Base-by-base conservation (phyloP, 371 early-diverging fungal species). In the Sporodiniella umbellata region DNA sequence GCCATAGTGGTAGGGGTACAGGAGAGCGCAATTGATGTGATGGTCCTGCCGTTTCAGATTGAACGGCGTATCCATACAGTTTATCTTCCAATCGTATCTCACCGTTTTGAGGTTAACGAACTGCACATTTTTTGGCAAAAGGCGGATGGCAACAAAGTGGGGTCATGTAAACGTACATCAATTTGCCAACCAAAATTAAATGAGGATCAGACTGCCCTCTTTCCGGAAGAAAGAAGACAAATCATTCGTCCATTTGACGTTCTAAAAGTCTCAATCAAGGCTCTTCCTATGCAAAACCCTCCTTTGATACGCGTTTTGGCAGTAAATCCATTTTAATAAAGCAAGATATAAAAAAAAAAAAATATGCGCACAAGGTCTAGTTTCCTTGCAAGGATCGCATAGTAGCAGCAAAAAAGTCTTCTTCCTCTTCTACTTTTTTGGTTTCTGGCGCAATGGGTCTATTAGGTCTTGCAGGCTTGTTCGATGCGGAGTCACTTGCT, bases 291-390 rank as follows among this genome's bases (percentile, higher is more conserved):
- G 19, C 68, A 79, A 31, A 85, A 78, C 17, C 88, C 88, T 6
- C 86, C 87, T 23, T 73, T 84, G 42, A 79, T 86, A 53, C 82
- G 84, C 59, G 71, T 87, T 21, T 64, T 80, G 47, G 81, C 87
- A 12, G 77, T 80, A 39, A 81, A 87, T 60, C 87, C 86, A 19
- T 76, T 76, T 65, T 54, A 40, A 40, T 19, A 19, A 19, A n/a
- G n/a, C n/a, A n/a, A n/a, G n/a, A n/a, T n/a, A n/a, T 15, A 21
- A n/a, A 5, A 40, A 21, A 18, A 19, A 40, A 35, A 35, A 35
- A 35, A 35, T 40, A 21, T 21, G n/a, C n/a, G n/a, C n/a, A n/a
- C n/a, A n/a, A n/a, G n/a, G n/a, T n/a, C n/a, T n/a, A n/a, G n/a
- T 40, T n/a, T 7, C 21, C 8, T 40, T 77, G 71, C n/a, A 77